Evolutionary conservation across 805 yeast species (phyloP).

Genomic region (Yamadazyma insecticola): DNA sequence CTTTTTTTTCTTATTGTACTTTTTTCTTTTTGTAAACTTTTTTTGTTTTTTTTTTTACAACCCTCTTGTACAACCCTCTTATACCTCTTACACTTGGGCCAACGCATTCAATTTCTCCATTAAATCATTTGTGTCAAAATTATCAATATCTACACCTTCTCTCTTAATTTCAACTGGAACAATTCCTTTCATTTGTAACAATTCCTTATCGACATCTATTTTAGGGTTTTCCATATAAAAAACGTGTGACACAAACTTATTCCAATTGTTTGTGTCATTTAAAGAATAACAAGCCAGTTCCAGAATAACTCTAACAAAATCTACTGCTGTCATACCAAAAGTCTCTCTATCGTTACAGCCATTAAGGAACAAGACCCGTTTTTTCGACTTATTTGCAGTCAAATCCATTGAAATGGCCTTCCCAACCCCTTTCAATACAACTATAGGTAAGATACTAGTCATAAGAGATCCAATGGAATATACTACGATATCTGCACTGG

Average conservation of each 20-base stretch:
- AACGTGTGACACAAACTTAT: slow-evolving; percentile 57
- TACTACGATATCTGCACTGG: slow-evolving; percentile 50
- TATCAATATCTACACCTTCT: slow-evolving; percentile 14
- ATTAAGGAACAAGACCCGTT: slow-evolving; percentile 63
- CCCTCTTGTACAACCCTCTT: too few relatives aligned
- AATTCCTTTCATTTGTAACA: slow-evolving; percentile 41
- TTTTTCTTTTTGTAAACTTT: too few relatives aligned
- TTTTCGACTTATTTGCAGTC: slow-evolving; percentile 16
- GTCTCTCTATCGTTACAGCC: slow-evolving; percentile 82
- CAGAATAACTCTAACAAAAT: slow-evolving; percentile 52
- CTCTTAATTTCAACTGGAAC: slow-evolving; percentile 40
- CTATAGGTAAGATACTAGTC: slow-evolving; percentile 81
- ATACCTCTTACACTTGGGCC: too few relatives aligned
- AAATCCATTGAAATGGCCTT: slow-evolving; percentile 43
- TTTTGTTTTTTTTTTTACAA: too few relatives aligned
- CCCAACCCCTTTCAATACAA: slow-evolving; percentile 70
- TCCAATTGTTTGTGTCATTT: slow-evolving; percentile 24
- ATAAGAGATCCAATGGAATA: slow-evolving; percentile 85
- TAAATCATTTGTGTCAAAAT: slow-evolving; percentile 42
- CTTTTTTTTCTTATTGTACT: too few relatives aligned
- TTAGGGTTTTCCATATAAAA: slow-evolving; percentile 49
- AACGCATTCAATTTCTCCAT: slow-evolving; percentile 22
- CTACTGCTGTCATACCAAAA: slow-evolving; percentile 54
- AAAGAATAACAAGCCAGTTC: slow-evolving; percentile 54
- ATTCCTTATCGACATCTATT: slow-evolving; percentile 43